phyloP scores from a whole-genome alignment of 208 protist species.

The Crithidia brevicula region DNA sequence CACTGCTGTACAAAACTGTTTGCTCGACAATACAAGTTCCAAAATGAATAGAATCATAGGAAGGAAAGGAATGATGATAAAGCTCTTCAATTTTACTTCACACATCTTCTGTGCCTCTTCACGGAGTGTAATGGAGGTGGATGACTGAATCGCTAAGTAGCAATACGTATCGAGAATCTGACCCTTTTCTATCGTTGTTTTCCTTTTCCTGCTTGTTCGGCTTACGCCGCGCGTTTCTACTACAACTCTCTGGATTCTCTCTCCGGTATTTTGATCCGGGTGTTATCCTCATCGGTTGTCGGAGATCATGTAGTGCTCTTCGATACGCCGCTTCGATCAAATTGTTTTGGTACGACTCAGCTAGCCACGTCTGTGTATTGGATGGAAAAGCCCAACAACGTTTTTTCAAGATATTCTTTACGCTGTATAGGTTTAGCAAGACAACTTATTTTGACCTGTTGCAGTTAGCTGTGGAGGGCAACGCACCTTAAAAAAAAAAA shows the following conservation, averaged over 20 bases:
- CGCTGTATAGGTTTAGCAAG: constrained; percentile 47
- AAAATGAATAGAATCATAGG: no score
- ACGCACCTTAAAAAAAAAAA: no score
- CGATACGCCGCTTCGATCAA: no score
- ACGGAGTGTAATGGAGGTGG: not conserved
- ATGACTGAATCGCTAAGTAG: constrained; percentile 34
- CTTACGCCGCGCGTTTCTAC: no score
- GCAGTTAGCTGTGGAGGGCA: no score
- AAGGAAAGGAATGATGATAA: constrained; percentile 17
- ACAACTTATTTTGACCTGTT: no score
- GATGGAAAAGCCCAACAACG: not conserved
- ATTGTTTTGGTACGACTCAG: no score
- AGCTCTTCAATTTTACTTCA: not conserved
- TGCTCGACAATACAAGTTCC: no score
- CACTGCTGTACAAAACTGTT: no score
- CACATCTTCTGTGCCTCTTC: not conserved
- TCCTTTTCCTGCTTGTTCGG: no score
- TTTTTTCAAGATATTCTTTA: constrained; percentile 12
- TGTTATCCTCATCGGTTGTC: constrained; percentile 51
- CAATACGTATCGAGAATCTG: constrained; percentile 72
- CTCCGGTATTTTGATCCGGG: constrained; percentile 19
- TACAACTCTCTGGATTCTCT: constrained; percentile 50
- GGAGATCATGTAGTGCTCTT: constrained; percentile 31
- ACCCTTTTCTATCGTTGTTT: no score
- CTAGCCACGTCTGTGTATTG: not conserved